Evolutionary conservation across 1,284 basidiomycete species (phyloP), one percentile per base, ranked within the genome.

Genomic region (Meira miltonrushii): DNA sequence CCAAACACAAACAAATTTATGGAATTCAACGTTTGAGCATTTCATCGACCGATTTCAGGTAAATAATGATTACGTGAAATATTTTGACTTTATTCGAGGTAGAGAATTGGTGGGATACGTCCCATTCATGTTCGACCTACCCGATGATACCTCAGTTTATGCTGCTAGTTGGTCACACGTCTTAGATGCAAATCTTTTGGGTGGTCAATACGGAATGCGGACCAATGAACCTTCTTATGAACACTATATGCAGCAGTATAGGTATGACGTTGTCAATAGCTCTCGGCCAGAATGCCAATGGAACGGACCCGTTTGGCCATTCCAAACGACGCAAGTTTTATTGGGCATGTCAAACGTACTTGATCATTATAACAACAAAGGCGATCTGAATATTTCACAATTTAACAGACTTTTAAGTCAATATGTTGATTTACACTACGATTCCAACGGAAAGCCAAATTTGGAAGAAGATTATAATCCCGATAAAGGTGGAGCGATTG

Each of bases 201-300:
- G 21, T 17, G 56, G 56, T 12, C 3, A 13, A 21, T 12, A 6
- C 7, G 56, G 56, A 9, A 37, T 53, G 21, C 15, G 56, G 28
- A 58, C 56, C 8, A 33, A 23, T n/a, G 56, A 58, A 21, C 56
- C 56, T 28, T 38, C 47, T 25, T 58, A 51, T 46, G 23, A 51
- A 23, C 43, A 58, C 48, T 58, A 58, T 54, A 58, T 58, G 56
- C 23, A 28, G 8, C 56, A 58, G 48, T 58, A 58, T 21, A n/a
- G 56, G 2, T 58, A 58, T 54, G 56, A 58, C 25, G 28, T 33
- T 4, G 8, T 4, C 28, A 33, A 33, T 8, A 40, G 52, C 9
- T 21, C 15, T 9, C 3, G n/a, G 13, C 50, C 13, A 15, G 56
- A 58, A 57, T 58, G 56, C 33, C 56, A 58, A 48, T 58, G 56